Conservation (phyloP, 768 basidiomycete genomes). For the Hygrophorus pudorinus region DNA sequence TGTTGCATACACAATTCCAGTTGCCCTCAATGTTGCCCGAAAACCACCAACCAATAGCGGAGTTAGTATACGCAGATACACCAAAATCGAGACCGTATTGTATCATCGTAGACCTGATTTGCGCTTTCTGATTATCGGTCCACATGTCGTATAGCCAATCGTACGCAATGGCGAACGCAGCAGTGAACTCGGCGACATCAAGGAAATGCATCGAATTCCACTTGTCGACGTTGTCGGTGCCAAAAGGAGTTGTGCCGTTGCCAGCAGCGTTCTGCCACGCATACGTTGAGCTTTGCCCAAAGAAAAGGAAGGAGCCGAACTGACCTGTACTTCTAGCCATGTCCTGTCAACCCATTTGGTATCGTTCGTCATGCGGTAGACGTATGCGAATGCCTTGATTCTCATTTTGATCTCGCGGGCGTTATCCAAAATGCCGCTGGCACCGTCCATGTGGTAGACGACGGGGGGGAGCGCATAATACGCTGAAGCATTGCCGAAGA, state of each 20-base stretch:
- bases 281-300: not conserved
- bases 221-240: conserved; percentile 44
- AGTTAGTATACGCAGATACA: conserved; percentile 35
- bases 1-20: conserved; percentile 98
- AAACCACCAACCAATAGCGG: conserved; percentile 67
- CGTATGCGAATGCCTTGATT: conserved; percentile 89
- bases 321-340: conserved; percentile 74
- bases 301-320: conserved; percentile 15
- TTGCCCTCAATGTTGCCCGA: conserved; percentile 61
- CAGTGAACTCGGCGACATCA: conserved; percentile 81
- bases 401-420: conserved; percentile 85
- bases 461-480: conserved; percentile 59
- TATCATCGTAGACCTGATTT: conserved; percentile 65
- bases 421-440: conserved; percentile 86
- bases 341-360: conserved; percentile 84
- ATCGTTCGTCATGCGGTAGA: conserved; percentile 83
- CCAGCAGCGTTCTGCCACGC: conserved; percentile 59
- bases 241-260: conserved; percentile 56
- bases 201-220: conserved; percentile 95
- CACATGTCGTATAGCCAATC: conserved; percentile 92
- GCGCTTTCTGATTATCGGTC: conserved; percentile 59
- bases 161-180: conserved; percentile 87
- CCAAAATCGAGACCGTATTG: conserved; percentile 70
- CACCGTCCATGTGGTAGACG: conserved; percentile 64
- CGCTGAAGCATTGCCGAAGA: conserved; percentile 80